Evolutionary conservation across 306 rosid species (phyloP), one percentile per base, ranked within the genome.

Genomic region (Fragaria iinumae): DNA sequence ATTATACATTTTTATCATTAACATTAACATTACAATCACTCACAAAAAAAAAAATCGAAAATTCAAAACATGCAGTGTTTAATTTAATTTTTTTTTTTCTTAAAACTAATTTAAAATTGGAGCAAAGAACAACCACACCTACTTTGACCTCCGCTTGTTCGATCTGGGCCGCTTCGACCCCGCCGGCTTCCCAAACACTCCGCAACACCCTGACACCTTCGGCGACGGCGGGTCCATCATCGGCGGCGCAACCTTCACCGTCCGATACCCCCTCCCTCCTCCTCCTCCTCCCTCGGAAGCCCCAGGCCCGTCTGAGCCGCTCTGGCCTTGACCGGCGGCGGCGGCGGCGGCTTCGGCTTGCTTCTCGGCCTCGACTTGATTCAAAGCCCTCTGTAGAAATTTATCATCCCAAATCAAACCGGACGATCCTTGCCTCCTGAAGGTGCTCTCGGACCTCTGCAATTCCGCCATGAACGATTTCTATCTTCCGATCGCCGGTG

Each of bases 371-470:
- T 47, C 83, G 41, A 73, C 43, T 69, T 82, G 76, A 55, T 43
- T 83, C 66, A 63, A 63, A 39, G 83, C 87, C 18, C 62, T 80
- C 55, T 80, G 38, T 8, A 86, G 48, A 80, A 79, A 77, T 76
- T 87, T 84, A 80, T 90, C 89, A 76, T 87, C 89, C 97, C 97
- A 92, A 3, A 87, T 84, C 78, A 83, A 68, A 1, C 97, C 97
- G 2, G 93, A 90, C 0, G 97, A 92, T 2, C 97, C 97, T 74
- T 88, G 91, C 79, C 97, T 86, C 56, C 97, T 83, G 70, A 87
- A 92, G 8, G 97, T 87, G 75, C 91, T 87, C 23, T 82, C 87
- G 13, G 97, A 90, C 81, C 89, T 86, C 63, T 83, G 87, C n/a
- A 92, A 44, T 74, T 80, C 87, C 18, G 79, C 87, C 96, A 89